Conservation (phyloP, 495 filamentous ascomycete species). For the Trypethelium eluteriae region DNA sequence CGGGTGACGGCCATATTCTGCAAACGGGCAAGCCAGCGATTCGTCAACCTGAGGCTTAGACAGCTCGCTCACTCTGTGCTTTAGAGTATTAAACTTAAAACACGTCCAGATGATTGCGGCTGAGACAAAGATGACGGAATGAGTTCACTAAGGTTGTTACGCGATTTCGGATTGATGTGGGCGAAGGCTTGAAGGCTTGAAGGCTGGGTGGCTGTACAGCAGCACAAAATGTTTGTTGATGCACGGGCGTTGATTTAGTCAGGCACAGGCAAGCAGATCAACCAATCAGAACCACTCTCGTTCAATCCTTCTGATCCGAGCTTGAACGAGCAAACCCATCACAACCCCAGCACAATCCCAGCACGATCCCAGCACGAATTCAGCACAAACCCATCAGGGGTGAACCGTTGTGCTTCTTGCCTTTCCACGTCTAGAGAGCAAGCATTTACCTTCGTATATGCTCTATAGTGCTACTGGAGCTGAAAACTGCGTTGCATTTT, state of each 20-base stretch:
- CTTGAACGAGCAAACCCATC: neutral
- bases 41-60: neutral
- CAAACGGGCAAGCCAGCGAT: neutral
- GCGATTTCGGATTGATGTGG: no score
- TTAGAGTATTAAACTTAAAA: neutral
- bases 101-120: neutral
- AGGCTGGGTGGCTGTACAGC: no score
- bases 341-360: no score
- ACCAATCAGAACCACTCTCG: neutral
- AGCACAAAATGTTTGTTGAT: no score
- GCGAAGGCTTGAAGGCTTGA: no score
- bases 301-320: neutral
- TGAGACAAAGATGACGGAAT: neutral
- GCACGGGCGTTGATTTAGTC: no score
- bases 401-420: no score
- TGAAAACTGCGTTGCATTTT: neutral
- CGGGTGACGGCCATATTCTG: neutral
- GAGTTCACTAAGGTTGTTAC: no score
- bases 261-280: neutral
- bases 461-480: neutral
- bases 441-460: no score
- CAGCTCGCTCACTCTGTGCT: neutral
- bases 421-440: no score
- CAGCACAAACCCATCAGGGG: no score
- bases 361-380: no score